Evolutionary conservation across 371 early-diverging fungal species (phyloP).

Genomic region (Entomophthora muscae): DNA sequence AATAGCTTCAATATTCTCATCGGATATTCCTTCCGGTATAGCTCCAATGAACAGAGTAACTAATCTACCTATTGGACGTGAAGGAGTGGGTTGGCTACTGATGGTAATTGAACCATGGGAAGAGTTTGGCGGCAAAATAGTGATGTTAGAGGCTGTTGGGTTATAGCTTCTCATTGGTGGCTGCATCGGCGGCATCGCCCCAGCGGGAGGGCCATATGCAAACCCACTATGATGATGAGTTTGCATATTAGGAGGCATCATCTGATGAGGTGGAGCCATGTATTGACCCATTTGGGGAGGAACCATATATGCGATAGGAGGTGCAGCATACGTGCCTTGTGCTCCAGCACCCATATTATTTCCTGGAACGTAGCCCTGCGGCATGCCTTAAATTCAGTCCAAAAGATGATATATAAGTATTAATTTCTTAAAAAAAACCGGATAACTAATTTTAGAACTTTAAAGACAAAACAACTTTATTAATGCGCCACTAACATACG

Average conservation of each 20-base stretch:
- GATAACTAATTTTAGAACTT: too few species aligned
- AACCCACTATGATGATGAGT: neutral
- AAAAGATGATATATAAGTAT: neutral
- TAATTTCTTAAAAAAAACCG: too few species aligned
- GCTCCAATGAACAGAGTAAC: constrained; percentile 56
- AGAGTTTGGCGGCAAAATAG: neutral
- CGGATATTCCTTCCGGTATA: constrained; percentile 51
- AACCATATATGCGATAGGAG: neutral
- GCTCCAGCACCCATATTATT: too few species aligned
- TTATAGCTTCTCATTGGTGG: neutral
- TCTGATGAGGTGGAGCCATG: neutral
- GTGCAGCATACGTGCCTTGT: neutral
- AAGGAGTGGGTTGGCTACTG: neutral
- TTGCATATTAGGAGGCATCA: neutral
- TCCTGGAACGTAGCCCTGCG: neutral
- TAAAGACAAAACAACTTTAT: too few species aligned
- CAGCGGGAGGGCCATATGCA: neutral
- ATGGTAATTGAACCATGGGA: neutral
- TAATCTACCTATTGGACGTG: constrained; percentile 28
- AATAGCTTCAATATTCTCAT: constrained; percentile 48
- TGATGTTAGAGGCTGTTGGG: neutral
- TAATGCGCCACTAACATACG: too few species aligned
- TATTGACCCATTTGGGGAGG: neutral
- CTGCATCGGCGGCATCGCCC: neutral
- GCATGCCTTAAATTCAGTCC: neutral